Evolutionary conservation across 306 rosid species (phyloP).

Genomic region (Vachellia pachyceras): DNA sequence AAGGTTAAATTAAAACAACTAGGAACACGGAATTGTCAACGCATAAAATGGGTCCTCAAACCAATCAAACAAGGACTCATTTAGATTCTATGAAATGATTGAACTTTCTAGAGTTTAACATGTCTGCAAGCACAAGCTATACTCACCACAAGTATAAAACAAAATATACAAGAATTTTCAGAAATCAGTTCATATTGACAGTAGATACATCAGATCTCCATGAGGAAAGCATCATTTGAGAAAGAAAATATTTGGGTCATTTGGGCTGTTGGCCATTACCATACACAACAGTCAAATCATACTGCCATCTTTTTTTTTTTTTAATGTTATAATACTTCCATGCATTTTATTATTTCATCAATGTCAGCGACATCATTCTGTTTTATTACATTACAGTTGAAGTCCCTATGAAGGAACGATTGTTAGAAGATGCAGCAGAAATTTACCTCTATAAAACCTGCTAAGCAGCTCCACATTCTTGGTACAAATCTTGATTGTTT

Average conservation of each 20-base stretch:
- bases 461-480: conserved; percentile 83
- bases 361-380: too few relatives aligned
- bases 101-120: conserved; percentile 20
- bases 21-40: neutral
- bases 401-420: too few relatives aligned
- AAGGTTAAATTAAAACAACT: neutral
- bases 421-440: too few relatives aligned
- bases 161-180: conserved; percentile 22
- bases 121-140: neutral
- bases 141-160: conserved; percentile 10
- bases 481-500: conserved; percentile 62
- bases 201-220: conserved; percentile 21
- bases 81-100: conserved; percentile 4
- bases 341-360: too few relatives aligned
- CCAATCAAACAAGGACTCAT: conserved; percentile 15
- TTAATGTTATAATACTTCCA: too few relatives aligned
- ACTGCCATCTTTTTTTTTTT: neutral
- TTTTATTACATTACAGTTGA: too few relatives aligned
- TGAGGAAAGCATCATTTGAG: neutral
- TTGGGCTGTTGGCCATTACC: neutral
- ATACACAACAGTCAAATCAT: neutral
- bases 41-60: conserved; percentile 21
- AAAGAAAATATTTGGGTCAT: neutral
- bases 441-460: conserved; percentile 97
- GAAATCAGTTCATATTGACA: neutral